Conservation (phyloP, 352 stramenopile genomes). For the Phytophthora lateralis region DNA sequence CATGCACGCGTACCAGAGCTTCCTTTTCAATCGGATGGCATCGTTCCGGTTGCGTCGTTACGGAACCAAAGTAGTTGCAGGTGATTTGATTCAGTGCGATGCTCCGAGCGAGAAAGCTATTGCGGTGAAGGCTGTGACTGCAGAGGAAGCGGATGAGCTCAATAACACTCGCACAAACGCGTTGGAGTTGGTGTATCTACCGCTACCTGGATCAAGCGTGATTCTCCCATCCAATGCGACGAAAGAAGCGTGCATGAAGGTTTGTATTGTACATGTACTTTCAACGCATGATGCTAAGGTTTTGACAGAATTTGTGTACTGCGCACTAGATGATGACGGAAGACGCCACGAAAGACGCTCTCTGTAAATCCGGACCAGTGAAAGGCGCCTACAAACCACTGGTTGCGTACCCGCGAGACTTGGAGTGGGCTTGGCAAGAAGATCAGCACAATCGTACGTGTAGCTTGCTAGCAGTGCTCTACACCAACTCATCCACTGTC, state of each 20-base stretch:
- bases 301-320: conserved; percentile 8
- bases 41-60: conserved; percentile 53
- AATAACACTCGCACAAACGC: conserved; percentile 37
- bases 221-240: conserved; percentile 50
- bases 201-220: conserved; percentile 63
- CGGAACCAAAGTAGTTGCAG: conserved; percentile 48
- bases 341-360: conserved; percentile 46
- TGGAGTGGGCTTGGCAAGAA: conserved; percentile 51
- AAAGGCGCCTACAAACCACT: conserved; percentile 70
- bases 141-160: conserved; percentile 42
- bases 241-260: conserved; percentile 48
- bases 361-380: conserved; percentile 46
- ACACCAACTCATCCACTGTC: neutral
- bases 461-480: conserved; percentile 7
- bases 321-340: conserved; percentile 47
- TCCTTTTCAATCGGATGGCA: conserved; percentile 70
- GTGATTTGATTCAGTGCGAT: conserved; percentile 53
- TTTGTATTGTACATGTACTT: conserved; percentile 20
- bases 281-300: neutral
- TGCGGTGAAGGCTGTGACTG: conserved; percentile 40
- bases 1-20: conserved; percentile 82
- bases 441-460: conserved; percentile 25
- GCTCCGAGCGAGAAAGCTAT: conserved; percentile 14
- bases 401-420: conserved; percentile 43
- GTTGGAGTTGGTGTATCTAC: conserved; percentile 54